phyloP scores from a whole-genome alignment of 2,329 filamentous ascomycete species.

The Pseudocercospora musae region DNA sequence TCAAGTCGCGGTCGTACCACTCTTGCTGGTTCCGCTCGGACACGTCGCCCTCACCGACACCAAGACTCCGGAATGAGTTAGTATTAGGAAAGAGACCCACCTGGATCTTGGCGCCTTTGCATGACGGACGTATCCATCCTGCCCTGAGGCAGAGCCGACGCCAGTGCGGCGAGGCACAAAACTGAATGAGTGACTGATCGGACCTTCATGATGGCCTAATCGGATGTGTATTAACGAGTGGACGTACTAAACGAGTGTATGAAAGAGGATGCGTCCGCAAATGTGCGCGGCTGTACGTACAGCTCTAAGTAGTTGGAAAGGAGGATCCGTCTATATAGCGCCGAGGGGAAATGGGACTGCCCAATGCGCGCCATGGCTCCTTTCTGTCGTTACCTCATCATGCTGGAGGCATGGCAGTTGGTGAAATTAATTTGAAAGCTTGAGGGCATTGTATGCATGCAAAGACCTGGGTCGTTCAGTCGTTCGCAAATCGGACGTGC shows the following conservation, averaged over 20 bases:
- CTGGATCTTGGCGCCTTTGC: neutral
- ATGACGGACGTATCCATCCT: neutral
- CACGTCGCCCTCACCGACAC: neutral
- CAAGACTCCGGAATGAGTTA: neutral
- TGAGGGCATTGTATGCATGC: neutral
- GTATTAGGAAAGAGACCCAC: neutral
- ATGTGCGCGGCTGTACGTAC: slow-evolving; percentile 9
- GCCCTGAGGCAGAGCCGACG: slow-evolving; percentile 11
- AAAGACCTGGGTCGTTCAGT: neutral
- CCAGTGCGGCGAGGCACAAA: slow-evolving; percentile 14
- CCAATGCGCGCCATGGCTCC: slow-evolving; percentile 1
- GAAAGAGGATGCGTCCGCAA: slow-evolving; percentile 9
- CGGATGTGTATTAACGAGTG: slow-evolving; percentile 6
- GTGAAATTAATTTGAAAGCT: slow-evolving; percentile 13
- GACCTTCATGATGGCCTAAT: slow-evolving; percentile 12
- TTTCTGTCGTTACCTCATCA: slow-evolving; percentile 8
- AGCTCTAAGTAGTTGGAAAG: neutral
- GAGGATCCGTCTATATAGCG: slow-evolving; percentile 14
- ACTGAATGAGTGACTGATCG: slow-evolving; percentile 18
- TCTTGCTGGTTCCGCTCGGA: slow-evolving; percentile 6
- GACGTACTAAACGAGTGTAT: slow-evolving; percentile 15
- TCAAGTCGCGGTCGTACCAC: slow-evolving; percentile 34
- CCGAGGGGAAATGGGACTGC: slow-evolving; percentile 2
- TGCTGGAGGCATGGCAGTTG: slow-evolving; percentile 3
- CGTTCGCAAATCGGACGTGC: neutral